Evolutionary conservation across 75 land plant genomes (phyloP).

Genomic region (Larix kaempferi): DNA sequence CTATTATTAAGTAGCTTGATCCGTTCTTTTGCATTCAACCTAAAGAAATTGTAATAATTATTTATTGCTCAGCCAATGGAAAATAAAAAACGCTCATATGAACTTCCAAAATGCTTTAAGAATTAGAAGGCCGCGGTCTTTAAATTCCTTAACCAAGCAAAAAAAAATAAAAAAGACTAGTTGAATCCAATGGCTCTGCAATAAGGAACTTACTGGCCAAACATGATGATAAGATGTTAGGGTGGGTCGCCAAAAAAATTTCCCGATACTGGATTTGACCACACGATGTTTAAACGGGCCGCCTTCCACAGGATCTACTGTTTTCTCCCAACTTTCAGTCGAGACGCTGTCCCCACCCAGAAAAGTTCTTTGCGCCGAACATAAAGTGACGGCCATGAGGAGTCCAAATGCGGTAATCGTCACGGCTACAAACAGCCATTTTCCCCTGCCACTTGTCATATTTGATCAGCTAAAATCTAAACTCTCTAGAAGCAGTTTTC

Average conservation of each 20-base stretch:
- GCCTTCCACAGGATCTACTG: not conserved
- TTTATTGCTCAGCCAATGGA: not conserved
- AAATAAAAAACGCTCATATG: not conserved
- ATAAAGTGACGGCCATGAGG: not conserved
- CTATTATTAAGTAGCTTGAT: no score
- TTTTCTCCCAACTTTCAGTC: not conserved
- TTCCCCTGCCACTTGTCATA: not conserved
- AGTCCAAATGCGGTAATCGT: not conserved
- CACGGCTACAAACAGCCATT: not conserved
- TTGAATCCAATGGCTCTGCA: not conserved
- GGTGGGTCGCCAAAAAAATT: conserved; percentile 48
- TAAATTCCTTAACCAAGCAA: no score
- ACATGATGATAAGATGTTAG: conserved; percentile 39
- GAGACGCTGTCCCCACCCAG: not conserved
- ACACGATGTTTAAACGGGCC: not conserved
- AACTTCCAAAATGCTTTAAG: not conserved
- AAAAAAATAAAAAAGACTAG: not conserved
- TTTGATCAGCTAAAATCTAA: not conserved
- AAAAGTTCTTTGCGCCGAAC: conserved; percentile 5
- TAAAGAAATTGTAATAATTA: no score
- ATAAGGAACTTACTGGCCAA: conserved; percentile 53
- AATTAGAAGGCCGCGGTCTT: not conserved
- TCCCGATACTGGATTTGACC: conserved; percentile 1
- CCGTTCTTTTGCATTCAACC: no score
- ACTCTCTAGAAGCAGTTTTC: no score